phyloP scores from a whole-genome alignment of 2,329 filamentous ascomycete genomes.

The Emericellopsis atlantica region DNA sequence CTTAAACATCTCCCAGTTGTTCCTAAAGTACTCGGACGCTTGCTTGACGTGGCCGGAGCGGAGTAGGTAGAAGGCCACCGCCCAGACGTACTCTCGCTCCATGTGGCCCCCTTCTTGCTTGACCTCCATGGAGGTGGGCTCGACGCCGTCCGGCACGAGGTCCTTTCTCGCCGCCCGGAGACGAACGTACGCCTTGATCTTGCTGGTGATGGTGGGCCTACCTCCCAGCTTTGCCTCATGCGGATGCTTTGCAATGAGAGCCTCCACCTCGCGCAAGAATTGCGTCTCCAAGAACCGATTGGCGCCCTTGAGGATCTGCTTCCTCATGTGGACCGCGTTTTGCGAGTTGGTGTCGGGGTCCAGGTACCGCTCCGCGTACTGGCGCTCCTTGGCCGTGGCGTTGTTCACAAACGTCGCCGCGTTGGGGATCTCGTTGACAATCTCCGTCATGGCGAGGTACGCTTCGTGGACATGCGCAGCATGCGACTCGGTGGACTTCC shows the following conservation, averaged over 20 bases:
- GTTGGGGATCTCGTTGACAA: slow-evolving; percentile 59
- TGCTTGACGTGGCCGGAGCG: slow-evolving; percentile 75
- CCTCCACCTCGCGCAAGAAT: slow-evolving; percentile 69
- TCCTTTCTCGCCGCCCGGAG: slow-evolving; percentile 71
- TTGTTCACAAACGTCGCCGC: slow-evolving; percentile 45
- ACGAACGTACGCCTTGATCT: slow-evolving; percentile 85
- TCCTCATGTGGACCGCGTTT: slow-evolving; percentile 55
- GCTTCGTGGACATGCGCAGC: slow-evolving; percentile 67
- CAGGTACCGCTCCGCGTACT: slow-evolving; percentile 65
- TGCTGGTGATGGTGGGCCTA: slow-evolving; percentile 75
- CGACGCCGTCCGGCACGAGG: slow-evolving; percentile 66
- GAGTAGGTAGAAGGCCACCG: slow-evolving; percentile 82
- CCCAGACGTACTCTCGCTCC: slow-evolving; percentile 81
- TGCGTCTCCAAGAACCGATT: slow-evolving; percentile 68
- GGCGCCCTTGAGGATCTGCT: slow-evolving; percentile 68
- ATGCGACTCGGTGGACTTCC: slow-evolving; percentile 55
- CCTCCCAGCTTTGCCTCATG: slow-evolving; percentile 84
- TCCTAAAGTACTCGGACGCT: slow-evolving; percentile 74
- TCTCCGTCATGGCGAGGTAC: slow-evolving; percentile 68
- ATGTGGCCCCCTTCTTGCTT: no score
- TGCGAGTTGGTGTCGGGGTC: slow-evolving; percentile 58
- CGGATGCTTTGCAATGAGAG: slow-evolving; percentile 67
- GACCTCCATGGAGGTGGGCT: slow-evolving; percentile 59
- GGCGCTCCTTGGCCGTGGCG: slow-evolving; percentile 59
- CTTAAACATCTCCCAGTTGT: slow-evolving; percentile 68